Evolutionary conservation across 345 rosid genomes (phyloP).

Genomic region (Eucalyptus coolabah): DNA sequence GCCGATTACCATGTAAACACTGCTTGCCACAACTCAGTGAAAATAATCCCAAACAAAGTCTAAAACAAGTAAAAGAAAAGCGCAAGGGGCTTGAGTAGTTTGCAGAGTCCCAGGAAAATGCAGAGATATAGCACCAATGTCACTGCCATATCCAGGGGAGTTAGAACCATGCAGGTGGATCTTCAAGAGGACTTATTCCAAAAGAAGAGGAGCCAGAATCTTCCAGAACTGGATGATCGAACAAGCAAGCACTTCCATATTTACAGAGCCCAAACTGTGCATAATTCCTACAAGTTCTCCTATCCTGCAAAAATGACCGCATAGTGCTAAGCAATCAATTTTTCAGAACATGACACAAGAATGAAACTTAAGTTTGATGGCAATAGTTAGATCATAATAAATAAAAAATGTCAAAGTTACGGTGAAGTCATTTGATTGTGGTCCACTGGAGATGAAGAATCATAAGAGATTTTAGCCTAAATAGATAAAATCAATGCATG

Average conservation of each 20-base stretch:
- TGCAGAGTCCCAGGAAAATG: background rate
- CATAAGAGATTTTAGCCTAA: background rate
- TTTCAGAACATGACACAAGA: background rate
- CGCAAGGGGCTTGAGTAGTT: background rate
- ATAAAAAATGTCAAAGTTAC: background rate
- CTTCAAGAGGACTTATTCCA: background rate
- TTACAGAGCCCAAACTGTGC: constrained; percentile 28
- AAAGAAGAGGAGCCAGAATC: background rate
- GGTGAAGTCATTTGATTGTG: background rate
- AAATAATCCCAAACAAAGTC: background rate
- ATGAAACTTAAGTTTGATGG: background rate
- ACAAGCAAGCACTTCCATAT: constrained; percentile 27
- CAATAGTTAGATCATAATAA: background rate
- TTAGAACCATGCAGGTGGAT: background rate
- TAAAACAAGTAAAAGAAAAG: background rate
- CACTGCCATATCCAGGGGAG: background rate
- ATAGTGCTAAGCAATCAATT: background rate
- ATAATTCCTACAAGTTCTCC: constrained; percentile 8
- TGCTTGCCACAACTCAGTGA: background rate
- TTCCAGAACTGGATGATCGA: constrained; percentile 13
- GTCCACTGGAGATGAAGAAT: background rate
- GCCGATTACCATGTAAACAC: background rate
- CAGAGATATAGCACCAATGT: background rate
- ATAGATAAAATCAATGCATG: background rate
- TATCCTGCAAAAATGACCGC: background rate